Conservation (phyloP, 345 rosid species). For the Gynandropsis gynandra region DNA sequence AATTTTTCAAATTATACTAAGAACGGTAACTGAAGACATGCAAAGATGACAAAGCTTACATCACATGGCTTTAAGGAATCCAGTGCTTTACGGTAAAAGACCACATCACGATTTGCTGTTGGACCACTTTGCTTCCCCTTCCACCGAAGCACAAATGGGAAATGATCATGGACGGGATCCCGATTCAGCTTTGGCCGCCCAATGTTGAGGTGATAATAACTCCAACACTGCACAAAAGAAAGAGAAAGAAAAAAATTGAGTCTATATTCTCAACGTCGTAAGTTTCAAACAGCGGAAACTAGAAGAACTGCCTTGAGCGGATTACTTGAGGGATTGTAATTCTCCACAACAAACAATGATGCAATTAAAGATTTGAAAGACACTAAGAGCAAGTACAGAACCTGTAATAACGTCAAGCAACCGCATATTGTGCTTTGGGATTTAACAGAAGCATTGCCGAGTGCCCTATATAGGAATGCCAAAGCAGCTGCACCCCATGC, state of each 20-base stretch:
- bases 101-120: conserved; percentile 79
- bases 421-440: conserved; percentile 96
- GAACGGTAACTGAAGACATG: not conserved
- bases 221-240: conserved; percentile 65
- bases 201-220: conserved; percentile 82
- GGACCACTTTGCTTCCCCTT: conserved; percentile 97
- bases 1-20: conserved; percentile 3
- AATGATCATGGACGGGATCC: conserved; percentile 72
- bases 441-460: conserved; percentile 92
- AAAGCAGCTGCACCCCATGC: conserved; percentile 97
- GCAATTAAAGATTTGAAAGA: not conserved
- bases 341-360: too few relatives aligned
- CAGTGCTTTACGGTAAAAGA: conserved; percentile 77
- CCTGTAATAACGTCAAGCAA: conserved; percentile 92
- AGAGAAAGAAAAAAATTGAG: conserved; percentile 1
- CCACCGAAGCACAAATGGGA: conserved; percentile 87
- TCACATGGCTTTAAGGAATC: conserved; percentile 70
- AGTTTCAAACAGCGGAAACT: conserved; percentile 2
- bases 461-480: conserved; percentile 90
- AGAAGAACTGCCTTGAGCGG: too few relatives aligned
- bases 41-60: conserved; percentile 33
- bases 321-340: too few relatives aligned
- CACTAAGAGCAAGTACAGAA: too few relatives aligned
- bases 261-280: not conserved
- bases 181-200: conserved; percentile 86